A percentile compares a stretch with the other conserved stretches of the same genome.
Conservation (phyloP, 2,329 filamentous ascomycete genomes). For the Fusarium dimerum region DNA sequence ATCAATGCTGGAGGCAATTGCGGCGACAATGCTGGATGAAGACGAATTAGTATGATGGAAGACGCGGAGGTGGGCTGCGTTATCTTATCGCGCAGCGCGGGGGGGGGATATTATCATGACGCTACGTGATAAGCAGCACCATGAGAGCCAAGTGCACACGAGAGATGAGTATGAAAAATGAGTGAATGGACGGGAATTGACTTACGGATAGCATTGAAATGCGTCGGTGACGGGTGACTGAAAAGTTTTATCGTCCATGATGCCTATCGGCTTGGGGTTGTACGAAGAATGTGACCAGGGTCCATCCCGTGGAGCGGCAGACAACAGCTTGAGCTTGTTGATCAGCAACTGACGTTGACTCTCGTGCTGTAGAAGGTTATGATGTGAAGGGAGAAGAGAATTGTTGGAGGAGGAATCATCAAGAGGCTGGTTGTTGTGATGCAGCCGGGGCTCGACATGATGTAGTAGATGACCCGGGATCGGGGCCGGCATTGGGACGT, state of each 20-base stretch:
- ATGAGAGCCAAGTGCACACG: not conserved
- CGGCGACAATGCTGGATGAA: conserved; percentile 68
- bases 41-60: conserved; percentile 9
- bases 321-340: conserved; percentile 27
- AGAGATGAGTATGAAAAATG: conserved; percentile 4
- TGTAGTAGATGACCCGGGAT: conserved; percentile 23
- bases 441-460: conserved; percentile 24
- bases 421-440: not conserved
- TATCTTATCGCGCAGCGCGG: too few species aligned
- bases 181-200: conserved; percentile 4
- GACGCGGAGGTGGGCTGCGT: not conserved
- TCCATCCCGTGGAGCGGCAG: conserved; percentile 28
- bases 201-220: conserved; percentile 31
- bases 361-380: conserved; percentile 22
- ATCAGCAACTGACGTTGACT: conserved; percentile 27
- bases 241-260: conserved; percentile 27
- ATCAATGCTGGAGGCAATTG: conserved; percentile 77
- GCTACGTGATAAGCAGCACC: conserved; percentile 6
- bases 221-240: conserved; percentile 27
- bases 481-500: conserved; percentile 17
- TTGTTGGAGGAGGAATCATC: not conserved
- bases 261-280: conserved; percentile 25
- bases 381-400: not conserved
- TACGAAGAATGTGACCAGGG: conserved; percentile 30
- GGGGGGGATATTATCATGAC: conserved; percentile 10